Evolutionary conservation across 495 filamentous ascomycete genomes (phyloP), one percentile per base, ranked within the genome.

Genomic region (Penicillium silybi): DNA sequence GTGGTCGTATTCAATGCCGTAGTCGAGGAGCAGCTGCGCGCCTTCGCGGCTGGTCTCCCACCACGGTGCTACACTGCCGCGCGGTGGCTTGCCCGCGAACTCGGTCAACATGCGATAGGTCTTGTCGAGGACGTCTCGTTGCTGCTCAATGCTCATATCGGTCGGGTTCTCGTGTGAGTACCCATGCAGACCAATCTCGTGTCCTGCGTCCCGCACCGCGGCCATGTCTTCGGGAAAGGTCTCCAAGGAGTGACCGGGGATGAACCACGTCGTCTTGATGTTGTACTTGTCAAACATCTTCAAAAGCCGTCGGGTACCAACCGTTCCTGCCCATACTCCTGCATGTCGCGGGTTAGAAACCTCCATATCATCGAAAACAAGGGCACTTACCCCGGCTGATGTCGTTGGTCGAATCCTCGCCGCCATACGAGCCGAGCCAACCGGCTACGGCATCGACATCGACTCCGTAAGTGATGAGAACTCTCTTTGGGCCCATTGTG

Each of bases 201-300:
- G 87, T 0, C 87, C 87, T 3, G 79, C 74, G 49, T 90, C 88
- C n/a, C 84, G 75, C 20, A 90, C 77, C 64, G 83, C 79, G 5
- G 80, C 80, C 63, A 85, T 87, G 48, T 89, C 85, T 61, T 89
- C 85, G 0, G 87, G 87, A 57, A 92, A 92, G 13, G 77, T 88
- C 59, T 90, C 87, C 19, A 92, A 74, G 0, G 83, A 86, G 62
- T 92, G 87, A 0, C 87, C 87, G 0, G 87, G 87, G 42, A 92
- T 90, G 62, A 92, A 92, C 84, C 85, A 92, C 2, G 87, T 89
- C 6, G 85, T 79, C 60, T 87, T 89, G 73, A 91, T 90, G 42
- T 83, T 78, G 72, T 90, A 88, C 61, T 88, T 89, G 9, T 82
- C 76, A 62, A 90, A 89, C 9, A 92, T 64, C 57, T 86, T 88